Percentiles rank a stretch among this genome's conserved stretches.
Evolutionary conservation across 257 asterid species (phyloP).

Genomic region (Nicotiana otophora): DNA sequence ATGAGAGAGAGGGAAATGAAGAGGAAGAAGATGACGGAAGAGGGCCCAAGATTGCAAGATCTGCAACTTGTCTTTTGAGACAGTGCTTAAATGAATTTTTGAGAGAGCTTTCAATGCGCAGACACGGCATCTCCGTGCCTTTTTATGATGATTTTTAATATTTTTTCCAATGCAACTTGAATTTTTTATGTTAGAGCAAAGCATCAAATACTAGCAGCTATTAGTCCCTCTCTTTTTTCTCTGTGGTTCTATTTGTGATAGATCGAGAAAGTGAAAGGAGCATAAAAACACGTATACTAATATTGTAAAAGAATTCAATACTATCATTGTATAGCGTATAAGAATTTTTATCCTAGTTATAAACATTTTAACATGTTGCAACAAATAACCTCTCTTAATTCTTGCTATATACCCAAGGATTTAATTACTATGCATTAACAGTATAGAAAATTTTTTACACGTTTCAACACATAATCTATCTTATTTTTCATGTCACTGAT

Average conservation of each 20-base stretch:
- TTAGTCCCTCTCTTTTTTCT: not conserved
- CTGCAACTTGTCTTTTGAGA: conserved; percentile 40
- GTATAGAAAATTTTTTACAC: not conserved
- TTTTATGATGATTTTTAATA: conserved; percentile 1
- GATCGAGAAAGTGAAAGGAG: not conserved
- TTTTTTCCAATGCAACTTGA: not conserved
- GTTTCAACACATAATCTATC: not conserved
- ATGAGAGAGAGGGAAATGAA: not conserved
- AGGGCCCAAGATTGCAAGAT: conserved; percentile 7
- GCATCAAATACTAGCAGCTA: not conserved
- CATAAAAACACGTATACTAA: not conserved
- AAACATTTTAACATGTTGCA: too few relatives aligned
- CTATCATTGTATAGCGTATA: too few relatives aligned
- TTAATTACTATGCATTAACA: not conserved
- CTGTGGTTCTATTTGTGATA: not conserved
- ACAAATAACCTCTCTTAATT: too few relatives aligned
- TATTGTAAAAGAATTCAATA: too few relatives aligned
- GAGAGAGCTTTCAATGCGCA: conserved; percentile 32
- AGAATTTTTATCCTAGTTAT: too few relatives aligned
- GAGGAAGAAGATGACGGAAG: not conserved
- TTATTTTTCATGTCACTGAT: not conserved
- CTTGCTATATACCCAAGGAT: not conserved
- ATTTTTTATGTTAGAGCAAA: not conserved
- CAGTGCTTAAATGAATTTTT: not conserved
- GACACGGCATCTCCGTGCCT: conserved; percentile 62